These are phyloP conservation scores for Monosporascus sp. DNA, from an alignment of 2,329 filamentous ascomycete genomes.

Conservation along the genomic window DNA sequence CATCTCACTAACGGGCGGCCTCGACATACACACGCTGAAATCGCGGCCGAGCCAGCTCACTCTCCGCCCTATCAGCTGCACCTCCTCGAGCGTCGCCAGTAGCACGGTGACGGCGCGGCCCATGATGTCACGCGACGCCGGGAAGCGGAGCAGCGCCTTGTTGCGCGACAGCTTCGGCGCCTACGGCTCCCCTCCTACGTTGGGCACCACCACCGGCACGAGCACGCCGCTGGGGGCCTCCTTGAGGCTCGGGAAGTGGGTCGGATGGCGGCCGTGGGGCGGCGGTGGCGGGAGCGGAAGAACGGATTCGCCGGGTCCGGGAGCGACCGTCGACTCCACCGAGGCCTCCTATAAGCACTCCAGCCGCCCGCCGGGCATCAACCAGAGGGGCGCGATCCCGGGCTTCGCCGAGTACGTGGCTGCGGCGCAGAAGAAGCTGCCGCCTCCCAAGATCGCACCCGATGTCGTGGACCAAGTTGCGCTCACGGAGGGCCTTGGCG, in stretches of 20 bases:
- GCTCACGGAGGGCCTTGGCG: constrained; percentile 53
- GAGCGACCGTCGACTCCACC: not conserved
- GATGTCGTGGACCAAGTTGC: constrained; percentile 55
- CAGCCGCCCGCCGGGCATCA: constrained; percentile 64
- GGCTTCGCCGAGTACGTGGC: constrained; percentile 60
- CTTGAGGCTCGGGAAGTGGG: constrained; percentile 36
- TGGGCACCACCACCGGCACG: constrained; percentile 28
- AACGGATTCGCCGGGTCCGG: not conserved
- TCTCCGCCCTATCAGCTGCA: constrained; percentile 46
- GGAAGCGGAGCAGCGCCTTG: constrained; percentile 47
- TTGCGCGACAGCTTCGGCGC: constrained; percentile 57
- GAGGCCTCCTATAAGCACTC: constrained; percentile 23
- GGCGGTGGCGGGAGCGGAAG: constrained; percentile 8
- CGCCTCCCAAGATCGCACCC: constrained; percentile 53
- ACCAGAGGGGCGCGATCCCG: constrained; percentile 69
- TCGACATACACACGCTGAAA: constrained; percentile 83
- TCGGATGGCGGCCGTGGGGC: constrained; percentile 37
- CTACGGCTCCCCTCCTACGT: constrained; percentile 19
- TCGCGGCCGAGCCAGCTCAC: constrained; percentile 71
- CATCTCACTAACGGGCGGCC: constrained; percentile 77
- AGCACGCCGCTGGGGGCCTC: constrained; percentile 23
- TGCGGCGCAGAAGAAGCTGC: constrained; percentile 43
- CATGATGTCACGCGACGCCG: constrained; percentile 43
- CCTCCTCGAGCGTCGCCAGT: constrained; percentile 50
- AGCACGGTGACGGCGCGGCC: constrained; percentile 56